Conservation (phyloP, 106 monocot genomes). For the Phalaenopsis equestris region DNA sequence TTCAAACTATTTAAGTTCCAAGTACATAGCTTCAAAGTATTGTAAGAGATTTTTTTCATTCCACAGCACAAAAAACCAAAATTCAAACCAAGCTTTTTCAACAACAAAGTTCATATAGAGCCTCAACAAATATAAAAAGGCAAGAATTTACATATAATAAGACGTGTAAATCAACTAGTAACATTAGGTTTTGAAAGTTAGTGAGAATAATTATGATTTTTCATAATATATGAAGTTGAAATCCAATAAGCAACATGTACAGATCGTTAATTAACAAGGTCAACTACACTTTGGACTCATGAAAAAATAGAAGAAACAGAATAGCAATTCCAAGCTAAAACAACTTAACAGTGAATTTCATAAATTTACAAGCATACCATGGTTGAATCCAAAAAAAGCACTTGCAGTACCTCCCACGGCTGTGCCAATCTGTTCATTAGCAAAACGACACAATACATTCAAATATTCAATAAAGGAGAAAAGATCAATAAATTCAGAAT, state of each 20-base stretch:
- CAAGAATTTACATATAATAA: not conserved
- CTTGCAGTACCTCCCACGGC: conserved; percentile 76
- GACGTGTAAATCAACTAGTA: not conserved
- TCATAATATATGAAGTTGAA: not conserved
- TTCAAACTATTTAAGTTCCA: not conserved
- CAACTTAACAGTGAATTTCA: not conserved
- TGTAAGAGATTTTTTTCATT: not conserved
- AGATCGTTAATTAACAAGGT: not conserved
- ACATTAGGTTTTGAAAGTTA: not conserved
- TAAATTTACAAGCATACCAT: conserved; percentile 33
- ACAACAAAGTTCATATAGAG: not conserved
- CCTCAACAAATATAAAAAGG: not conserved
- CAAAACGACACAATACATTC: not conserved
- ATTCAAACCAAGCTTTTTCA: not conserved
- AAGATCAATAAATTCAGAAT: not conserved
- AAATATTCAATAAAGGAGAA: not conserved
- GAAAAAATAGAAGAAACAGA: not conserved
- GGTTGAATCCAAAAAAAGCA: conserved; percentile 87
- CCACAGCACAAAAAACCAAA: not conserved
- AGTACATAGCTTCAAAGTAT: not conserved
- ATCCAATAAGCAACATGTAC: not conserved
- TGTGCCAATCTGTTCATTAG: conserved; percentile 55
- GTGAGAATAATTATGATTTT: not conserved
- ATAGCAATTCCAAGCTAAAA: not conserved
- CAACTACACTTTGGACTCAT: not conserved